These are phyloP conservation scores for Leersia perrieri DNA, from an alignment of 176 grass and related monocot species.

Conservation along the genomic window DNA sequence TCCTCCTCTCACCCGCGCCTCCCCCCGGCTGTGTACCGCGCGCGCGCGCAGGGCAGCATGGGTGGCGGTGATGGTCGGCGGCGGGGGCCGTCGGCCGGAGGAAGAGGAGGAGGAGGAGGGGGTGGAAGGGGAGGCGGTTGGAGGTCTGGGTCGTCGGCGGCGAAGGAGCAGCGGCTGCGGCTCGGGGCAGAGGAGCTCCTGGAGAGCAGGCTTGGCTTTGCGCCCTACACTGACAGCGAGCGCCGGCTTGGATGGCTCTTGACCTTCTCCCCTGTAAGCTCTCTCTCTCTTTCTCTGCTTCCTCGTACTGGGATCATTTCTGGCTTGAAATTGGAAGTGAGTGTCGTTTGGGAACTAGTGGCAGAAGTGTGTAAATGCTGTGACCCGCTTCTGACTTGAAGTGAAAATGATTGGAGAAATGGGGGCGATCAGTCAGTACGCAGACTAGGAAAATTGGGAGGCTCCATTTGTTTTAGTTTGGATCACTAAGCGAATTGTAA, in stretches of 20 bases:
- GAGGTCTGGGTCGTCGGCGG: slow-evolving; percentile 27
- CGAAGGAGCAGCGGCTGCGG: slow-evolving; percentile 65
- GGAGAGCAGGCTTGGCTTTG: slow-evolving; percentile 82
- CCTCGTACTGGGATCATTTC: neutral
- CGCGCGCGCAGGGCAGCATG: slow-evolving; percentile 13
- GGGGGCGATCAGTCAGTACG: neutral
- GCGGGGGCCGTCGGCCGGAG: slow-evolving; percentile 18
- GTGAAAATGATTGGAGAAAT: slow-evolving; percentile 15
- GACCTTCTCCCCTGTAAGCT: slow-evolving; percentile 73
- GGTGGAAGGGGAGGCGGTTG: slow-evolving; percentile 31
- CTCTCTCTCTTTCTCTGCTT: neutral
- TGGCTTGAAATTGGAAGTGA: neutral
- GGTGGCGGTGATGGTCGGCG: slow-evolving; percentile 21
- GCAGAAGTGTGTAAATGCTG: neutral
- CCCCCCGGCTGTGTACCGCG: neutral
- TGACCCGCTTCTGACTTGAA: neutral
- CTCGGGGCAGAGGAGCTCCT: slow-evolving; percentile 82
- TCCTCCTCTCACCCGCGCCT: neutral
- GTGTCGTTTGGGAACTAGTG: neutral
- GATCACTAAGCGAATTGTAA: neutral
- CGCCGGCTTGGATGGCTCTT: slow-evolving; percentile 91
- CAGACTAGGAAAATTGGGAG: neutral
- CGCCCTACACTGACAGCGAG: slow-evolving; percentile 64
- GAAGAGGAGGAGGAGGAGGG: slow-evolving; percentile 10
- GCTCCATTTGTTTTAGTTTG: neutral